Evolutionary conservation across 495 filamentous ascomycete genomes (phyloP).

Genomic region (Cairneyella variabilis): DNA sequence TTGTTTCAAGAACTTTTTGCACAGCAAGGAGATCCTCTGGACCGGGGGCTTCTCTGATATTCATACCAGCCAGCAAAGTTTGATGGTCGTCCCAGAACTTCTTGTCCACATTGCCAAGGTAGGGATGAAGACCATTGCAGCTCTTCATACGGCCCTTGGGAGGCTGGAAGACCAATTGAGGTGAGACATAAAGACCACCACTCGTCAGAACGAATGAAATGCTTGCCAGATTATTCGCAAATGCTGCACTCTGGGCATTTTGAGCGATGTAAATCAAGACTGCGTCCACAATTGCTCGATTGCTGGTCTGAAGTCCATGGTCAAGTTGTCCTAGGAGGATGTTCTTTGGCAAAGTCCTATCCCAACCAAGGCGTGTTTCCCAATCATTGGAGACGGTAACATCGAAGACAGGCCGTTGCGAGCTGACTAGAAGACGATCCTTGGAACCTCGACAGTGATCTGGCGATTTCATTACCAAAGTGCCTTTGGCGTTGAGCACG

Average conservation of each 20-base stretch:
- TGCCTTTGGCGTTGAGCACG: slow-evolving; percentile 10
- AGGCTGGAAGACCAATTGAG: slow-evolving; percentile 15
- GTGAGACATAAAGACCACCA: slow-evolving; percentile 12
- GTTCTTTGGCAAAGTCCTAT: slow-evolving; percentile 15
- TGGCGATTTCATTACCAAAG: slow-evolving; percentile 16
- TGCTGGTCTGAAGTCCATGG: slow-evolving; percentile 12
- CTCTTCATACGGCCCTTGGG: neutral
- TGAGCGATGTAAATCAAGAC: slow-evolving; percentile 24
- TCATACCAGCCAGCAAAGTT: slow-evolving; percentile 19
- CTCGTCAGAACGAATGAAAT: slow-evolving; percentile 22
- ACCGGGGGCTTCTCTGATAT: slow-evolving; percentile 19
- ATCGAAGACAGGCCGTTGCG: slow-evolving; percentile 23
- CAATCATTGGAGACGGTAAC: slow-evolving; percentile 22
- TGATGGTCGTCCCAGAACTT: slow-evolving; percentile 24
- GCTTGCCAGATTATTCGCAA: slow-evolving; percentile 9
- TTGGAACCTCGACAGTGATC: slow-evolving; percentile 23
- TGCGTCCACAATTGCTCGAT: slow-evolving; percentile 22
- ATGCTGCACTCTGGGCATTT: slow-evolving; percentile 3
- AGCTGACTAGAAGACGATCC: slow-evolving; percentile 23
- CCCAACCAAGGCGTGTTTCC: slow-evolving; percentile 31
- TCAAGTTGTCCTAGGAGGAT: slow-evolving; percentile 27
- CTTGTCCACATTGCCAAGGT: slow-evolving; percentile 22
- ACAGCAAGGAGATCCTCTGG: slow-evolving; percentile 23
- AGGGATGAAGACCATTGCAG: slow-evolving; percentile 20
- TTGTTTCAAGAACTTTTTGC: slow-evolving; percentile 17